phyloP scores from a whole-genome alignment of 805 yeast species.

The Yamadazyma paraphyllophila region DNA sequence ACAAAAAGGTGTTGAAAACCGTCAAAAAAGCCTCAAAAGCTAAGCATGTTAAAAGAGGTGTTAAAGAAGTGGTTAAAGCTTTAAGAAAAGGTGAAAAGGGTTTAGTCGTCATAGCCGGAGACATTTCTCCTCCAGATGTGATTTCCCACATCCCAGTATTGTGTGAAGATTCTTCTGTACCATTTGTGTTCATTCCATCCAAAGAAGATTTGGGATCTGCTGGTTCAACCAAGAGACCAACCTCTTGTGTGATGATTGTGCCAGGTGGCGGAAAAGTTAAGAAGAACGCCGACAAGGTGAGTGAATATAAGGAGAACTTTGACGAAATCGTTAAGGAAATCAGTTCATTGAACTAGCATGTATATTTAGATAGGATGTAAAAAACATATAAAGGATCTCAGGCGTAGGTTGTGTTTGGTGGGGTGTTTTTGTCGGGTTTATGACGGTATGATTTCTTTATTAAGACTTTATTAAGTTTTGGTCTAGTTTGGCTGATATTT shows the following conservation, averaged over 20 bases:
- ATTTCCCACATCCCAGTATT: slow-evolving; percentile 96
- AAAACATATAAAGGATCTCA: too few species aligned
- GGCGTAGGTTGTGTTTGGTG: too few species aligned
- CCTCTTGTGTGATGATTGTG: slow-evolving; percentile 94
- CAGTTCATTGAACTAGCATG: slow-evolving; percentile 31
- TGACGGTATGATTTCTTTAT: too few species aligned
- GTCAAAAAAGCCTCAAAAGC: slow-evolving; percentile 98
- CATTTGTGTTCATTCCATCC: slow-evolving; percentile 91
- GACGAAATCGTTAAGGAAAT: slow-evolving; percentile 96
- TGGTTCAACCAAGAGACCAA: slow-evolving; percentile 98
- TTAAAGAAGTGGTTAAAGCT: slow-evolving; percentile 97
- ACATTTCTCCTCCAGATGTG: slow-evolving; percentile 95
- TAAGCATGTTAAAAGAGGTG: slow-evolving; percentile 97
- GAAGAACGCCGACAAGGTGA: slow-evolving; percentile 65
- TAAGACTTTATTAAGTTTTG: too few species aligned
- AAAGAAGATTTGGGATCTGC: slow-evolving; percentile 98
- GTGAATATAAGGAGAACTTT: slow-evolving; percentile 86
- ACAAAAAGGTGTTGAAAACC: slow-evolving; percentile 91
- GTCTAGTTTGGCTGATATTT: too few species aligned
- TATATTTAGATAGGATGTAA: slow-evolving; percentile 5
- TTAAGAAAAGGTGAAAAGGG: slow-evolving; percentile 98
- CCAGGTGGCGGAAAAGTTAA: slow-evolving; percentile 91
- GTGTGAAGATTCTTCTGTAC: slow-evolving; percentile 92
- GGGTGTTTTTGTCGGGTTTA: too few species aligned
- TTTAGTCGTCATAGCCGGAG: slow-evolving; percentile 94